Conservation (phyloP, 805 yeast genomes). For the Kodamaea restingae region DNA sequence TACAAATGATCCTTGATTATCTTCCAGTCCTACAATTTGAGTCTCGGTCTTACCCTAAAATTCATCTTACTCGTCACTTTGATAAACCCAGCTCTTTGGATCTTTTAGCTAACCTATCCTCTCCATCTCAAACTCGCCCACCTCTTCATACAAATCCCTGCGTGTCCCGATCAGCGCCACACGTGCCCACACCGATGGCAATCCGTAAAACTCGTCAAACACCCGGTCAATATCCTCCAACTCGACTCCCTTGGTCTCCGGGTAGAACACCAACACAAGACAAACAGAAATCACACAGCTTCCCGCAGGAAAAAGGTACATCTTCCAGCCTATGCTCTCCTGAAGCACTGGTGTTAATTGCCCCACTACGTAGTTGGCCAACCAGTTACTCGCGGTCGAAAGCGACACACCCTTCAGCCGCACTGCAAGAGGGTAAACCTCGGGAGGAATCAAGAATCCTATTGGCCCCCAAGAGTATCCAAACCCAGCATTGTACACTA, state of each 20-base stretch:
- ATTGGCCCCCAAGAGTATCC: slow-evolving; percentile 48
- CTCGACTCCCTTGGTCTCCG: slow-evolving; percentile 44
- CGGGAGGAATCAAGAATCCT: slow-evolving; percentile 43
- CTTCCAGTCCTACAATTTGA: too few relatives aligned
- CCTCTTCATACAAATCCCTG: not conserved
- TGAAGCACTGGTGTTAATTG: slow-evolving; percentile 42
- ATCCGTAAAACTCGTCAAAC: slow-evolving; percentile 31
- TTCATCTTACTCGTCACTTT: not conserved
- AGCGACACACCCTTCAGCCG: slow-evolving; percentile 43
- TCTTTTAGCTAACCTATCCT: not conserved
- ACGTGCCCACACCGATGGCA: slow-evolving; percentile 15
- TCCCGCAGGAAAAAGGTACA: slow-evolving; percentile 38
- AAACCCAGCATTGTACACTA: slow-evolving; percentile 40
- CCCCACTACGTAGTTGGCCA: slow-evolving; percentile 43
- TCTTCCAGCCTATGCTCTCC: slow-evolving; percentile 36
- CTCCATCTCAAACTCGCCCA: slow-evolving; percentile 2
- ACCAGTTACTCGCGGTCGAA: slow-evolving; percentile 44
- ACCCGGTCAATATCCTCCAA: slow-evolving; percentile 39
- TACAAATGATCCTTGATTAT: too few relatives aligned
- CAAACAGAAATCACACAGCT: slow-evolving; percentile 34
- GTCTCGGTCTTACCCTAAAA: not conserved
- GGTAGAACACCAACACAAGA: slow-evolving; percentile 35
- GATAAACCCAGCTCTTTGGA: not conserved
- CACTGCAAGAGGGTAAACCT: slow-evolving; percentile 40
- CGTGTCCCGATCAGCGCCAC: slow-evolving; percentile 7